A percentile compares a stretch with the other conserved stretches of the same genome.
phyloP scores from a whole-genome alignment of 208 protist species.

The Herpetomonas tarakana region DNA sequence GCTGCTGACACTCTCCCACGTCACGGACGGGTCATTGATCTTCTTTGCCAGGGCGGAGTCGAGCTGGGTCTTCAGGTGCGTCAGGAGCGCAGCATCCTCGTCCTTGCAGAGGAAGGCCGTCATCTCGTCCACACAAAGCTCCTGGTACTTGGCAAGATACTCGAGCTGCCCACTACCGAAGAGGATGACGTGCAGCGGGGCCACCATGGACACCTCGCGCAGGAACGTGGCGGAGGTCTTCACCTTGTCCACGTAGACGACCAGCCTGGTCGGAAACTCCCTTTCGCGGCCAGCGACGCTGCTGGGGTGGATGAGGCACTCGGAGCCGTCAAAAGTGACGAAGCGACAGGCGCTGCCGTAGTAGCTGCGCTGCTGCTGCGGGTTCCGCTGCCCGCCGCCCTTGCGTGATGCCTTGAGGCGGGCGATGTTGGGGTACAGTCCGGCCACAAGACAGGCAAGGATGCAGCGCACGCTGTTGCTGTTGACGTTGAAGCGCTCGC shows the following conservation, averaged over 20 bases:
- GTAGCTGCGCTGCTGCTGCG: slow-evolving; percentile 13
- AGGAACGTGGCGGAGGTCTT: slow-evolving; percentile 92
- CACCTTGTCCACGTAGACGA: slow-evolving; percentile 95
- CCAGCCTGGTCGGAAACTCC: slow-evolving; percentile 63
- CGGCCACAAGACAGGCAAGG: slow-evolving; percentile 90
- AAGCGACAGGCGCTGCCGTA: slow-evolving; percentile 19
- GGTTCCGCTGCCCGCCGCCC: no score
- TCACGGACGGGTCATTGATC: slow-evolving; percentile 82
- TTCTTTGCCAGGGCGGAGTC: slow-evolving; percentile 81
- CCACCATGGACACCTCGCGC: slow-evolving; percentile 87
- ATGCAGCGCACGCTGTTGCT: slow-evolving; percentile 80
- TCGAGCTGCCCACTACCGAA: slow-evolving; percentile 86
- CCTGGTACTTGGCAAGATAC: slow-evolving; percentile 75
- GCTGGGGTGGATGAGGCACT: slow-evolving; percentile 88
- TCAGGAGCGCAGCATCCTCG: slow-evolving; percentile 79
- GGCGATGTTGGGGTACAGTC: slow-evolving; percentile 95
- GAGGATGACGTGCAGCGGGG: slow-evolving; percentile 90
- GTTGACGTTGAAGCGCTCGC: slow-evolving; percentile 82
- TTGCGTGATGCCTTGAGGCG: slow-evolving; percentile 35
- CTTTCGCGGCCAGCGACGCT: slow-evolving; percentile 82
- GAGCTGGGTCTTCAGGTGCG: slow-evolving; percentile 80
- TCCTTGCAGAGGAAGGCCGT: slow-evolving; percentile 73
- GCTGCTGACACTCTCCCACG: slow-evolving; percentile 78
- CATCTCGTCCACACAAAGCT: slow-evolving; percentile 81
- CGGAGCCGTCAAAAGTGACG: slow-evolving; percentile 77